Evolutionary conservation across 345 rosid genomes (phyloP).

Genomic region (Brassica juncea): DNA sequence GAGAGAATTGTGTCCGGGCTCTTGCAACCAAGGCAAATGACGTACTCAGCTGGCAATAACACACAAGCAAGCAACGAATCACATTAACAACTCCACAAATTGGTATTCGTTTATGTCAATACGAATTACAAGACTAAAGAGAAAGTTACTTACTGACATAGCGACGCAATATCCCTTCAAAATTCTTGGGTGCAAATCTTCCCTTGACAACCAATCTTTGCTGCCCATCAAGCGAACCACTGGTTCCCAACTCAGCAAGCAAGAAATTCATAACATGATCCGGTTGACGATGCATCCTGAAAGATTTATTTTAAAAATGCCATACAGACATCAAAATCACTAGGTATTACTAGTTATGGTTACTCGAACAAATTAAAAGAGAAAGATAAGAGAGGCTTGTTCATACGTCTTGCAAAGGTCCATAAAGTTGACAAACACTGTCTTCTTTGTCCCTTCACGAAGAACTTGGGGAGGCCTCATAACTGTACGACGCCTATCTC

Average conservation of each 20-base stretch:
- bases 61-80: not conserved
- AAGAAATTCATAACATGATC: slow-evolving; percentile 81
- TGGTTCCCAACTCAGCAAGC: slow-evolving; percentile 78
- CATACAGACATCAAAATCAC: not conserved
- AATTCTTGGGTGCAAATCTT: slow-evolving; percentile 73
- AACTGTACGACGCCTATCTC: slow-evolving; percentile 81
- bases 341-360: not conserved
- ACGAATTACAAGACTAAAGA: not conserved
- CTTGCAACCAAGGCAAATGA: slow-evolving; percentile 54
- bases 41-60: slow-evolving; percentile 48
- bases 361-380: not conserved
- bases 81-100: not conserved
- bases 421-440: slow-evolving; percentile 88
- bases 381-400: not conserved
- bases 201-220: slow-evolving; percentile 84
- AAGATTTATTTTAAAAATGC: not conserved
- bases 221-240: slow-evolving; percentile 82
- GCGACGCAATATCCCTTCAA: slow-evolving; percentile 64
- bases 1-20: slow-evolving; percentile 59
- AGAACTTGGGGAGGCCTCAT: slow-evolving; percentile 95
- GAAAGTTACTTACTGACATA: slow-evolving; percentile 64
- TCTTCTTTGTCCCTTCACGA: slow-evolving; percentile 93
- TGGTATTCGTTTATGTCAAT: not conserved
- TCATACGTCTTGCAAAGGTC: slow-evolving; percentile 86
- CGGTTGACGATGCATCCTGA: slow-evolving; percentile 84